Percentiles rank a stretch among this genome's conserved stretches.
Conservation (phyloP, 352 stramenopile species). For the Phytopythium cucurbitacearum region DNA sequence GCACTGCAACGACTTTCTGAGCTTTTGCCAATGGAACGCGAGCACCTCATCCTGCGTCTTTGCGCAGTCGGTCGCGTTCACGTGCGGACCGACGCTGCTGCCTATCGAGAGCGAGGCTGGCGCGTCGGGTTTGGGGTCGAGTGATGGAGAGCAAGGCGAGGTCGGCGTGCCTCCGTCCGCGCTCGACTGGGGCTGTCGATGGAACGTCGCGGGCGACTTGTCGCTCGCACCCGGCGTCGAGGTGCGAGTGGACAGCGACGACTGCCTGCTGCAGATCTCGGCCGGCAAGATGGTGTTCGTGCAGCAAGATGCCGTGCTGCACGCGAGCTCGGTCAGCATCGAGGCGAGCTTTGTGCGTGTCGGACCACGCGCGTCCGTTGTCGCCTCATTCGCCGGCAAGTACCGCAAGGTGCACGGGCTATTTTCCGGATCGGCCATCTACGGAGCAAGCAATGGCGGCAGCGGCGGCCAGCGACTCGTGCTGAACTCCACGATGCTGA, state of each 20-base stretch:
- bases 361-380: conserved; percentile 28
- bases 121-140: conserved; percentile 2
- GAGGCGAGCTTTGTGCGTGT: conserved; percentile 63
- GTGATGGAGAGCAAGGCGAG: not conserved
- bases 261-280: conserved; percentile 51
- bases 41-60: conserved; percentile 58
- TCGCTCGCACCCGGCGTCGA: conserved; percentile 27
- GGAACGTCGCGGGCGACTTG: conserved; percentile 58
- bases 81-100: conserved; percentile 20
- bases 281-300: conserved; percentile 56
- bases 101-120: not conserved
- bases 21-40: conserved; percentile 37
- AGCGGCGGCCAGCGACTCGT: conserved; percentile 44
- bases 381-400: conserved; percentile 27
- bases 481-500: conserved; percentile 26
- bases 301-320: conserved; percentile 21
- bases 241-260: conserved; percentile 38
- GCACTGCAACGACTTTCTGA: conserved; percentile 43
- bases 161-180: conserved; percentile 3
- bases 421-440: conserved; percentile 30
- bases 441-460: conserved; percentile 53
- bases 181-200: conserved; percentile 41
- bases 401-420: conserved; percentile 22
- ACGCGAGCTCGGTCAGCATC: conserved; percentile 40
- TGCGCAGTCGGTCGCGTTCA: conserved; percentile 30